These are phyloP conservation scores for Pyricularia sp. DNA, from an alignment of 2,329 filamentous ascomycete species.

Conservation along the genomic window DNA sequence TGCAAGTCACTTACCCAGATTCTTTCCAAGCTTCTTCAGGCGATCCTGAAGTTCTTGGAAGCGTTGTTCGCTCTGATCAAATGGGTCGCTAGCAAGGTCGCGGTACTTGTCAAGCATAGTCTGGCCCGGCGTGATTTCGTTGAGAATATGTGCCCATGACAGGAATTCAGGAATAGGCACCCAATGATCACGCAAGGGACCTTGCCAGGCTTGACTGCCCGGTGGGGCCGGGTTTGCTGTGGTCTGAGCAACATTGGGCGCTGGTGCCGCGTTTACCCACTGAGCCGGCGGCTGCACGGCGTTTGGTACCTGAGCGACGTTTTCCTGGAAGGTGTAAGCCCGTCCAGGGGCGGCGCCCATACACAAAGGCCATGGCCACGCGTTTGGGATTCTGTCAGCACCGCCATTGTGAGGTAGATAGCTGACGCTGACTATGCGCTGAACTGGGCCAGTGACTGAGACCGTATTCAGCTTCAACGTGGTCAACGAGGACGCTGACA, in stretches of 20 bases:
- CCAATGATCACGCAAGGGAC: neutral
- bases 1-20: neutral
- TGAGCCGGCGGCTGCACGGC: neutral
- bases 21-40: neutral
- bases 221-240: neutral
- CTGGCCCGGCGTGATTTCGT: constrained; percentile 28
- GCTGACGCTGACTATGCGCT: neutral
- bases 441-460: constrained; percentile 43
- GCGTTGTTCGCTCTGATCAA: neutral
- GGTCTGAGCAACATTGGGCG: neutral
- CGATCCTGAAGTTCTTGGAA: neutral
- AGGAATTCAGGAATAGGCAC: constrained; percentile 18
- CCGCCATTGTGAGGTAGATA: neutral
- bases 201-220: neutral
- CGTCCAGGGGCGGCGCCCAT: constrained; percentile 8
- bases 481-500: constrained; percentile 35
- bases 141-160: constrained; percentile 31
- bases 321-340: constrained; percentile 7
- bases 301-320: neutral
- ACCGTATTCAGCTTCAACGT: constrained; percentile 53
- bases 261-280: neutral
- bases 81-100: neutral
- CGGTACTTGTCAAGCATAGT: constrained; percentile 12
- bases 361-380: constrained; percentile 14
- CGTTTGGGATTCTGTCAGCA: constrained; percentile 2